phyloP scores from a whole-genome alignment of 2,329 filamentous ascomycete genomes.

The Arthrobotrys iridis region DNA sequence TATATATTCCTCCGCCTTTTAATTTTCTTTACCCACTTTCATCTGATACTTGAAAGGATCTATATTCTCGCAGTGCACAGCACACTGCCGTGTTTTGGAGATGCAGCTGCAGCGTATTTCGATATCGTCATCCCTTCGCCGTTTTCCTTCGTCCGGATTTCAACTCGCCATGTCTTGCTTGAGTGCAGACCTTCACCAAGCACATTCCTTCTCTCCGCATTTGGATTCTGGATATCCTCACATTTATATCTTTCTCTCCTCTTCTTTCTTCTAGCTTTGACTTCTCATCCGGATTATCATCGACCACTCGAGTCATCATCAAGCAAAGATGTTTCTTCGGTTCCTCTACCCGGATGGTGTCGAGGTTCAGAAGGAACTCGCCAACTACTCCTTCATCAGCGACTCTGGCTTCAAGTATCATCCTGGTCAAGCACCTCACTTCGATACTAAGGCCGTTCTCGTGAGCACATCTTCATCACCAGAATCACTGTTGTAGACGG shows the following conservation, averaged over 20 bases:
- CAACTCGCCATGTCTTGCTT: background rate
- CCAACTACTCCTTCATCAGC: slow-evolving; percentile 21
- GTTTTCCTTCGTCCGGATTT: slow-evolving; percentile 15
- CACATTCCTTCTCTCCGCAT: slow-evolving; percentile 1
- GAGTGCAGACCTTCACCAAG: background rate
- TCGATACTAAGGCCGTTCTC: slow-evolving; percentile 26
- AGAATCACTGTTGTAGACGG: background rate
- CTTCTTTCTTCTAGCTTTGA: background rate
- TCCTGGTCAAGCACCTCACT: slow-evolving; percentile 11
- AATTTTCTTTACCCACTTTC: background rate
- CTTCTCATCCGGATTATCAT: background rate
- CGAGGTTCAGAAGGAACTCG: slow-evolving; percentile 26
- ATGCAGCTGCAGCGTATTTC: background rate
- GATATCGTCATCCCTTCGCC: background rate
- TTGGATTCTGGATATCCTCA: slow-evolving; percentile 3
- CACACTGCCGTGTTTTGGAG: background rate
- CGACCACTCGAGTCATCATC: background rate
- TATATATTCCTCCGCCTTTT: background rate
- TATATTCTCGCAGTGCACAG: no score
- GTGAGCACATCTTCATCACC: slow-evolving; percentile 17
- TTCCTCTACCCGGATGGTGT: slow-evolving; percentile 3
- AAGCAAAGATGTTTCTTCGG: slow-evolving; percentile 38
- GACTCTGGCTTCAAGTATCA: slow-evolving; percentile 38
- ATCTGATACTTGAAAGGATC: background rate
- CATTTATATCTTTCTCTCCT: background rate